phyloP scores from a whole-genome alignment of 371 early-diverging fungal species.

The Mortierella sp. region DNA sequence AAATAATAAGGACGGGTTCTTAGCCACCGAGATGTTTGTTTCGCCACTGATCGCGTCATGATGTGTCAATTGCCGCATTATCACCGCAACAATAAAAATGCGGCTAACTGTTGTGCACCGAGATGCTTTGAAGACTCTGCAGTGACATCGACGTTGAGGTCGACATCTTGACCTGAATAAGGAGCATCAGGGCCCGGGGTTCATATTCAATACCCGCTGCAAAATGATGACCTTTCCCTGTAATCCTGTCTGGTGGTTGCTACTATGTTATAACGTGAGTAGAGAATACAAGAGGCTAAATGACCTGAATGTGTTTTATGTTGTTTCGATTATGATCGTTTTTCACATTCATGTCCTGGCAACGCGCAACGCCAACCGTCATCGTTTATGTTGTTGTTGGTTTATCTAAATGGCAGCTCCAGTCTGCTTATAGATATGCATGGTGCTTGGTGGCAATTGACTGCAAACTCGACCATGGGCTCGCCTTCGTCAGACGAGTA shows the following conservation, averaged over 20 bases:
- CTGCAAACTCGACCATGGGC: slow-evolving; percentile 3
- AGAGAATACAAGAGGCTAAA: too few relatives aligned
- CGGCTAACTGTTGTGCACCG: slow-evolving; percentile 83
- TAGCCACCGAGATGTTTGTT: too few relatives aligned
- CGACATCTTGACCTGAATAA: slow-evolving; percentile 76
- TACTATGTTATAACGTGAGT: too few relatives aligned
- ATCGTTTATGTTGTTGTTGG: too few relatives aligned
- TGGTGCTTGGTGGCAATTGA: slow-evolving; percentile 19
- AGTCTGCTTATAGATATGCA: slow-evolving; percentile 69
- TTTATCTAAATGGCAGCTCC: slow-evolving; percentile 61
- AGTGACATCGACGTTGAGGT: slow-evolving; percentile 67
- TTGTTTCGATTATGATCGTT: too few relatives aligned
- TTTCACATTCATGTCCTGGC: neutral
- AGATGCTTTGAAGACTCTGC: slow-evolving; percentile 75
- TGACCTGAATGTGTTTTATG: too few relatives aligned
- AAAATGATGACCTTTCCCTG: too few relatives aligned
- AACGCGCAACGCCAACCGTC: neutral
- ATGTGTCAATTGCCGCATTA: too few relatives aligned
- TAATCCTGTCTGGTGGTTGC: neutral
- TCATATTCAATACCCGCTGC: too few relatives aligned
- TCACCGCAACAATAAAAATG: too few relatives aligned
- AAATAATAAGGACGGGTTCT: too few relatives aligned
- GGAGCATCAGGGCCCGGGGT: neutral
- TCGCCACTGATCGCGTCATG: too few relatives aligned
- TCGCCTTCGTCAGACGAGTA: neutral